A percentile compares a stretch with the other conserved stretches of the same genome.
These are phyloP conservation scores for Fusarium globosum DNA, from an alignment of 2,329 filamentous ascomycete species.

Conservation along the genomic window DNA sequence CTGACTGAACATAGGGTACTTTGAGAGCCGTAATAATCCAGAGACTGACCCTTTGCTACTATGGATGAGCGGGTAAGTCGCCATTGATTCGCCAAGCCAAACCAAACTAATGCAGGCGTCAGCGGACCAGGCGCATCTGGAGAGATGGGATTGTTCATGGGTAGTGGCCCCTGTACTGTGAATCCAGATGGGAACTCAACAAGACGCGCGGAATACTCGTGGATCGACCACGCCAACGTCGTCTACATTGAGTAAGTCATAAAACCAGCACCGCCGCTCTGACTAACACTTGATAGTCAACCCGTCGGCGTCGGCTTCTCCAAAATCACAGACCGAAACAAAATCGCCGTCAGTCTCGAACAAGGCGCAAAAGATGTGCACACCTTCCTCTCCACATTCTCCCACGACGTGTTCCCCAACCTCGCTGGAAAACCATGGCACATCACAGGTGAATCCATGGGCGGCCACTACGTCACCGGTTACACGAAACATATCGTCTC, in stretches of 20 bases:
- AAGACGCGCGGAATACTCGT: constrained; percentile 14
- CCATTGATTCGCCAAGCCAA: fast-evolving
- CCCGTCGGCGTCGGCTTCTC: constrained; percentile 34
- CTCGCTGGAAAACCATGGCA: constrained; percentile 27
- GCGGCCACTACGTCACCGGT: constrained; percentile 31
- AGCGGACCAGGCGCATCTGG: constrained; percentile 25
- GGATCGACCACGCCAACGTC: constrained; percentile 31
- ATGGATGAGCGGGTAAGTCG: constrained; percentile 35
- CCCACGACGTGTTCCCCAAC: constrained; percentile 20
- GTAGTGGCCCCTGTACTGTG: constrained; percentile 26
- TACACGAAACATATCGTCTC: constrained; percentile 24
- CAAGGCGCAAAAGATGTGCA: constrained; percentile 28
- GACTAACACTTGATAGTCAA: constrained; percentile 7
- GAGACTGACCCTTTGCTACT: constrained; percentile 27
- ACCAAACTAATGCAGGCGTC: neutral
- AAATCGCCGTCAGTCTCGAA: constrained; percentile 19
- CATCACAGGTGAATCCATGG: constrained; percentile 35
- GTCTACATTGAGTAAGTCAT: constrained; percentile 27
- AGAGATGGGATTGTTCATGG: constrained; percentile 31
- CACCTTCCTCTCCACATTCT: constrained; percentile 13
- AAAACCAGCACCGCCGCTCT: fast-evolving
- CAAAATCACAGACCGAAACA: constrained; percentile 24
- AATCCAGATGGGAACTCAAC: constrained; percentile 34
- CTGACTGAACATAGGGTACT: constrained; percentile 18
- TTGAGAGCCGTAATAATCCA: constrained; percentile 25